Base-by-base conservation (phyloP, 108 stramenopile species). In the Conticribra weissflogii region DNA sequence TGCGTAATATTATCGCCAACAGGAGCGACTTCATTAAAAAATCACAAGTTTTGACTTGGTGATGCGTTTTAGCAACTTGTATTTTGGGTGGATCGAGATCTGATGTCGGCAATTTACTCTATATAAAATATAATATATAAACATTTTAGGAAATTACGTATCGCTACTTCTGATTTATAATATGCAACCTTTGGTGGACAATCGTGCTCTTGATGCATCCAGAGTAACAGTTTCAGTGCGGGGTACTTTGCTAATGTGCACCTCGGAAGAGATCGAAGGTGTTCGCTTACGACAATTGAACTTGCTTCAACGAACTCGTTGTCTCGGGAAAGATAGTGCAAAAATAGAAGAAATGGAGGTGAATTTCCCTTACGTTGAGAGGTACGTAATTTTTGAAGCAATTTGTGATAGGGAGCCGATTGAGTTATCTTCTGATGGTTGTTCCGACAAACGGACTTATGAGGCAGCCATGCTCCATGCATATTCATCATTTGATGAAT, bases 401-500 rank as follows among this genome's bases (percentile, higher is more conserved):
- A 21, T 19, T 41, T 41, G 36, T 41, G 36, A 41, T 9, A 41
- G 5, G 5, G n/a, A n/a, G n/a, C 36, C 36, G 12, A 41, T 5
- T 9, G 36, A 12, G 8, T 41, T 12, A 5, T 41, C 36, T 41
- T 41, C 8, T 12, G 36, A 41, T 12, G 36, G 36, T 41, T 5
- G 36, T 12, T 5, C 5, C 36, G 58, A 25, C 12, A 17, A 34
- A 3, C 7, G 33, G 3, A 19, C 31, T 3, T 59, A 33, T 33
- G 17, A 36, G 2, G 30, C 9, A 36, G 58, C 33, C 30, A 59
- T 25, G 25, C 33, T 59, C 2, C 58, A 59, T 36, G 29, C 58
- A 19, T 59, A 59, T 21, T 21, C 3, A 32, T 59, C 58, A 32
- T 31, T 15, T 59, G 23, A 36, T 12, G 58, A 59, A 36, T 59